These are phyloP conservation scores for Salvia splendens DNA, from an alignment of 257 asterid species.

Conservation along the genomic window DNA sequence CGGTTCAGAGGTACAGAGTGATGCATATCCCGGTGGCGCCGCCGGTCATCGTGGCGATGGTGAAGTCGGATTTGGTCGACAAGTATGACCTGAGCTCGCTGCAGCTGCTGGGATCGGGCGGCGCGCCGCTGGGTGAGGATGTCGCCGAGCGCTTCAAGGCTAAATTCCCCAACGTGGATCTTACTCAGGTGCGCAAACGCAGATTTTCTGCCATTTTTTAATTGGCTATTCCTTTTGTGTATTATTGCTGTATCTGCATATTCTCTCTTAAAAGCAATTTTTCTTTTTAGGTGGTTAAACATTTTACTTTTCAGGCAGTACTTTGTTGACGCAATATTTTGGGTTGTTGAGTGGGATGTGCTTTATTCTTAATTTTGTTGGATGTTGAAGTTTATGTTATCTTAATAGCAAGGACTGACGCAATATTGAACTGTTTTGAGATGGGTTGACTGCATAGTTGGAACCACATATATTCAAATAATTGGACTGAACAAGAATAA, in stretches of 20 bases:
- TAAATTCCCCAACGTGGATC: conserved; percentile 58
- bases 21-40: conserved; percentile 81
- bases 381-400: neutral
- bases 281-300: neutral
- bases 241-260: neutral
- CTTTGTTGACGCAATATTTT: neutral
- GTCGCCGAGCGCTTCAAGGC: conserved; percentile 55
- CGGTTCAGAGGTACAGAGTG: conserved; percentile 68
- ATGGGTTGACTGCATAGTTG: neutral
- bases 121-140: conserved; percentile 91
- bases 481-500: neutral
- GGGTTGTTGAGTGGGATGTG: neutral
- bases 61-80: conserved; percentile 68
- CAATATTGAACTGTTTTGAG: no score
- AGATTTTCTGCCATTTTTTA: neutral
- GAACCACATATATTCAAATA: neutral
- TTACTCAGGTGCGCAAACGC: conserved; percentile 54
- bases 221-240: neutral
- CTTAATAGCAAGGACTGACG: neutral
- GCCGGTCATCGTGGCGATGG: conserved; percentile 76
- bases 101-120: conserved; percentile 66
- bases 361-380: neutral
- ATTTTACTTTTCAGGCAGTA: neutral
- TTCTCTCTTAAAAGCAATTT: neutral
- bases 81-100: conserved; percentile 79